A percentile compares a stretch with the other conserved stretches of the same genome.
Conservation (phyloP, 192 early-diverging fungal genomes). For the Podochytrium sp. region DNA sequence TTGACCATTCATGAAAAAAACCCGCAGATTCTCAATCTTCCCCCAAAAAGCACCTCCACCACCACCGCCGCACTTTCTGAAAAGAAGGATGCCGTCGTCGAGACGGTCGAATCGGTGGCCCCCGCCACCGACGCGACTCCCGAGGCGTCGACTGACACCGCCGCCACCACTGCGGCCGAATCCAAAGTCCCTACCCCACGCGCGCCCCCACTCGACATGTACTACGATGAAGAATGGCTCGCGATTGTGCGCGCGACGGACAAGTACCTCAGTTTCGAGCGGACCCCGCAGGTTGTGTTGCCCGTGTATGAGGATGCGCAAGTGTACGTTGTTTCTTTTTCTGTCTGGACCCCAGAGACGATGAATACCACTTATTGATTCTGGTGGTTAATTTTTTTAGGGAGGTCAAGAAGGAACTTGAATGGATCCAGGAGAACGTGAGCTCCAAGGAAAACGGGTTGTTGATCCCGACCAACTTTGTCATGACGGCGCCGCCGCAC, state of each 20-base stretch:
- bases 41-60: no score
- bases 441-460: conserved; percentile 56
- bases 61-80: no score
- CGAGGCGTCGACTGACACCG: no score
- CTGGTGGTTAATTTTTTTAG: no score
- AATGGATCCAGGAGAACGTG: conserved; percentile 71
- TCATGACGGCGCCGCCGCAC: conserved; percentile 63
- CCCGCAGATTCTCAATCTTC: no score
- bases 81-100: no score
- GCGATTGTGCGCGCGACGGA: conserved; percentile 56
- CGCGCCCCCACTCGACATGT: conserved; percentile 42
- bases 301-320: conserved; percentile 50
- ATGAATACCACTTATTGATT: no score
- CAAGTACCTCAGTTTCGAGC: conserved; percentile 35
- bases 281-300: conserved; percentile 47
- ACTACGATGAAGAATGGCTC: conserved; percentile 74
- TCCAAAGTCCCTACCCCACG: neutral
- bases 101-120: no score
- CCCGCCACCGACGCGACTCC: no score
- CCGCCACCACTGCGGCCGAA: neutral
- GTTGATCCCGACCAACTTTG: conserved; percentile 80
- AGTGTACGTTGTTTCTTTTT: conserved; percentile 37
- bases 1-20: no score
- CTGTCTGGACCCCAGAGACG: no score
- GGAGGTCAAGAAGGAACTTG: conserved; percentile 61